phyloP scores from a whole-genome alignment of 148 eudicot species.

The Persicaria tinctoria region DNA sequence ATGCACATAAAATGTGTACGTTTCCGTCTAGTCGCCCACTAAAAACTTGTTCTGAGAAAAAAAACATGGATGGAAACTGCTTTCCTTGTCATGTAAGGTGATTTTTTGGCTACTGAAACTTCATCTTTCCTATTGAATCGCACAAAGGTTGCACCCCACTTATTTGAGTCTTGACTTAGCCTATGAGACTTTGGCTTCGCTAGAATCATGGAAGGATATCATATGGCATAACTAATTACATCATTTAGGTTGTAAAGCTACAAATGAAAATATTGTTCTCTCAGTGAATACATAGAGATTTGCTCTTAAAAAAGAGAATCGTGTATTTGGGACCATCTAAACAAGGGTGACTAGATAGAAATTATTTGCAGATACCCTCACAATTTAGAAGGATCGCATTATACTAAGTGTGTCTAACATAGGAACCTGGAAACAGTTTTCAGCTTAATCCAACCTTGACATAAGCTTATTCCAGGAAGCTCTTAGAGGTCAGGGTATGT shows the following conservation, averaged over 20 bases:
- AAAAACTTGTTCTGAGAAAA: slow-evolving; percentile 56
- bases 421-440: neutral
- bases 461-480: neutral
- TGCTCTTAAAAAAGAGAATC: neutral
- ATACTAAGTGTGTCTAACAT: neutral
- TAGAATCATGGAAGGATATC: slow-evolving; percentile 72
- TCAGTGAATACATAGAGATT: slow-evolving; percentile 1
- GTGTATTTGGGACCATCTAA: neutral
- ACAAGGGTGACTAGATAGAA: slow-evolving; percentile 26
- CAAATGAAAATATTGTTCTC: neutral
- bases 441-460: neutral
- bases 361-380: slow-evolving; percentile 16
- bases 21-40: slow-evolving; percentile 53
- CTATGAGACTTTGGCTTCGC: slow-evolving; percentile 63
- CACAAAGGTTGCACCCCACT: slow-evolving; percentile 52
- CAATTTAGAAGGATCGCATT: neutral
- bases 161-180: slow-evolving; percentile 60
- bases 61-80: slow-evolving; percentile 53
- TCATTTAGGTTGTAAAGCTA: too few relatives aligned
- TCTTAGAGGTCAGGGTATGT: neutral
- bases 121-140: slow-evolving; percentile 37
- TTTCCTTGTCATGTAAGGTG: slow-evolving; percentile 31
- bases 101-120: slow-evolving; percentile 22
- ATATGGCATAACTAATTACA: slow-evolving; percentile 40
- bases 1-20: slow-evolving; percentile 34